Evolutionary conservation across 768 basidiomycete species (phyloP), one percentile per base, ranked within the genome.

Genomic region (Leccinum broughii): DNA sequence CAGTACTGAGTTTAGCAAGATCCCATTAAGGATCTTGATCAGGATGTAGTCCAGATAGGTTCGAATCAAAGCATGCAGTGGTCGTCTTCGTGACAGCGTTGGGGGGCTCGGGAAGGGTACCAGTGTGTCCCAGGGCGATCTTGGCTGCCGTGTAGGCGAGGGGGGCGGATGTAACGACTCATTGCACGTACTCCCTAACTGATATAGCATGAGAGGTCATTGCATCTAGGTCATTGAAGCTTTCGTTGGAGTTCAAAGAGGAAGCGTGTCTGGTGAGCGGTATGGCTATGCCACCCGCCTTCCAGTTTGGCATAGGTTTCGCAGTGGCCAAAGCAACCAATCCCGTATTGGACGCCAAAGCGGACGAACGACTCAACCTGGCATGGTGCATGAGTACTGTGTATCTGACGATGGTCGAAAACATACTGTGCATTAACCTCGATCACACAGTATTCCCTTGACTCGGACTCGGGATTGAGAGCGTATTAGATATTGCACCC

Each of bases 1-100:
- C 92, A 44, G 88, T 78, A 22, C 90, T 90, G 81, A 99, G 98
- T 76, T 99, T 99, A 65, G 95, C 94, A 58, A 99, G 80, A 78
- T 99, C 97, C 96, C 97, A 98, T 75, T 98, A 98, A 62, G 97
- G 96, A 99, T 98, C 78, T 99, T 99, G 53, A 94, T 97, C 61
- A 99, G 96, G 70, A 99, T 97, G 77, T 99, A 99, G 76, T 99
- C 97, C 48, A 99, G 82, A 8, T 95, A 96, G 26, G 97, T 95
- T 72, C 24, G 24, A 24, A 24, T 99, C 97, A 76, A 98, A 99
- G 77, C 97, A 98, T 2, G 97, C 97, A 10, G 97, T 98, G 1
- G 97, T 99, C 3, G 95, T 96, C 79, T 98, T 99, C 54, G 97
- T 99, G 62, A 99, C 97, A 41, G 97, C 95, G 75, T 99, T 99